Evolutionary conservation across 2,329 filamentous ascomycete species (phyloP), one percentile per base, ranked within the genome.

Genomic region (Clarireedia homoeocarpa): DNA sequence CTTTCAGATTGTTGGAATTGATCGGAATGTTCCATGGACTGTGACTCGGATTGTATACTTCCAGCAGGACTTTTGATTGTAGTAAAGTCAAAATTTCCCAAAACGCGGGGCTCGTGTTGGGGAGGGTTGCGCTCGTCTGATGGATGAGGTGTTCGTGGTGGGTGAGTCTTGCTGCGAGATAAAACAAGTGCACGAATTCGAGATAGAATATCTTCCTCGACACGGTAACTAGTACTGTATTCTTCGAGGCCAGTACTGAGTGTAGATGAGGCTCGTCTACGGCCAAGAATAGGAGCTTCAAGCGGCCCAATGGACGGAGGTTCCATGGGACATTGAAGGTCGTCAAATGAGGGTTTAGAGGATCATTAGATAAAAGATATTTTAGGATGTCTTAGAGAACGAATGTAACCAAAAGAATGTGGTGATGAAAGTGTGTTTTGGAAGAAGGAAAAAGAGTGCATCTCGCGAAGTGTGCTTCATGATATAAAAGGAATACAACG

Each of bases 101-200:
- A 53, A n/a, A 44, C 46, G 24, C 42, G 38, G 9, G 55, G 38
- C 14, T 60, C 59, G 14, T 58, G 38, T 17, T 34, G 46, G 24
- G 36, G 42, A 27, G 48, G 27, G 17, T 45, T 48, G 7, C 58
- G 24, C 27, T 69, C 63, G 47, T 66, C 61, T 7, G 65, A 66
- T 14, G 60, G 50, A 52, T 57, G 58, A 14, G 65, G 65, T 9
- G 65, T 67, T 56, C 61, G 58, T 38, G 65, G 62, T 36, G 64
- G 64, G 26, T 53, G 53, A 40, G 56, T 59, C 14, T 57, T 51
- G 49, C 67, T 59, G 36, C 63, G 61, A 30, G 65, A 66, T 20
- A 66, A 48, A 4, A 67, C 49, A 5, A 69, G 61, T 45, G 63
- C 65, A 27, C 65, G 62, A 45, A 69, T 64, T 15, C 65, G 64